A percentile compares a stretch with the other conserved stretches of the same genome.
Conservation (phyloP, 768 basidiomycete species). For the Tulasnella sp. region DNA sequence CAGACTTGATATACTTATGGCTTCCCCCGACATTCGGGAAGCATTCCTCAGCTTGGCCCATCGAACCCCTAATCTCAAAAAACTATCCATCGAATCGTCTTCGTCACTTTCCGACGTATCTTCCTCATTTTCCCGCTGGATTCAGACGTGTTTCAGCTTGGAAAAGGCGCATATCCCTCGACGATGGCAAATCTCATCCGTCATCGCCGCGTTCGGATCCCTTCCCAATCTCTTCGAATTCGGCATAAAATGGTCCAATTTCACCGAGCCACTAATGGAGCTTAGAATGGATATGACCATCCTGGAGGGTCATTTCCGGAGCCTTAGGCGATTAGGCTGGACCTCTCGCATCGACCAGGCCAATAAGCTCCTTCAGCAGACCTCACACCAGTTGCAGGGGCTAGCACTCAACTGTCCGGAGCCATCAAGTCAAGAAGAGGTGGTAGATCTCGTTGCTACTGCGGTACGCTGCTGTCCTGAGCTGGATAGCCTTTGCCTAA, state of each 20-base stretch:
- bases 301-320: background rate
- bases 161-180: background rate
- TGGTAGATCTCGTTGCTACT: background rate
- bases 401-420: background rate
- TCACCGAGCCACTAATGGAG: background rate
- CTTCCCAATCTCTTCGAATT: slow-evolving; percentile 2
- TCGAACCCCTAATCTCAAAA: background rate
- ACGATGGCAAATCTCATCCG: background rate
- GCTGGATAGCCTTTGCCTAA: background rate
- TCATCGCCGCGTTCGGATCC: background rate
- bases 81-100: background rate
- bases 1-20: background rate
- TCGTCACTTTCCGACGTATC: background rate
- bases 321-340: background rate
- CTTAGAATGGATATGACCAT: too few relatives aligned
- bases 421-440: background rate
- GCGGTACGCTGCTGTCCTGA: background rate
- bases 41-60: background rate
- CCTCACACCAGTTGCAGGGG: background rate
- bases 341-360: background rate
- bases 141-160: background rate
- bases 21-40: background rate
- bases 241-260: background rate
- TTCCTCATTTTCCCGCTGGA: background rate
- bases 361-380: background rate